These are phyloP conservation scores for Yamadazyma dushanensis DNA, from an alignment of 1,139 yeast species.

Conservation along the genomic window DNA sequence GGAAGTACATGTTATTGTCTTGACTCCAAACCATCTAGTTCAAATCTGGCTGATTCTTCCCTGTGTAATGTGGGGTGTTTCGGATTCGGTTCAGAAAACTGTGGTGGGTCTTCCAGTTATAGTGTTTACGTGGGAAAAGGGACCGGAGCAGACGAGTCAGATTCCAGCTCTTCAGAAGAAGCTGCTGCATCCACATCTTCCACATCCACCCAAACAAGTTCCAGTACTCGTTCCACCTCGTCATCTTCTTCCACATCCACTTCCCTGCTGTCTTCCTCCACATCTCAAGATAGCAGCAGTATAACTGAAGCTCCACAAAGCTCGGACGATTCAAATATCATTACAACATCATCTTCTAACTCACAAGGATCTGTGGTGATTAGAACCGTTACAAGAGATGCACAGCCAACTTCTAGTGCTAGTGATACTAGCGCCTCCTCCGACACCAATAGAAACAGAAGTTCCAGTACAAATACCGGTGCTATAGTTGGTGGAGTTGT, in stretches of 20 bases:
- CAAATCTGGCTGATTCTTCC: constrained; percentile 22
- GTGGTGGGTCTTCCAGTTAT: constrained; percentile 57
- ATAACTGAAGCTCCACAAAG: constrained; percentile 11
- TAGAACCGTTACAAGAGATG: constrained; percentile 22
- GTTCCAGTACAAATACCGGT: constrained; percentile 37
- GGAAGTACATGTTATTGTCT: constrained; percentile 73
- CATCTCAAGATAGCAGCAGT: constrained; percentile 8
- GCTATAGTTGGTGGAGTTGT: constrained; percentile 72
- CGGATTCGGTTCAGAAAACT: constrained; percentile 51
- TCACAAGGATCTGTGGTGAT: constrained; percentile 17
- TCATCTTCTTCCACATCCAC: constrained; percentile 25
- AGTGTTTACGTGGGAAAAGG: constrained; percentile 38
- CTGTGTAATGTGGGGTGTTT: constrained; percentile 49
- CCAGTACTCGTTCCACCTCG: constrained; percentile 10
- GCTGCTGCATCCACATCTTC: constrained; percentile 27
- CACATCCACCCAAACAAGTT: constrained; percentile 15
- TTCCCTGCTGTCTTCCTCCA: constrained; percentile 16
- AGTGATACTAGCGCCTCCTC: no score
- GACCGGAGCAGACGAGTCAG: constrained; percentile 8
- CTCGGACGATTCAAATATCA: constrained; percentile 6
- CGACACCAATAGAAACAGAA: constrained; percentile 11
- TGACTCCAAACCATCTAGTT: constrained; percentile 44
- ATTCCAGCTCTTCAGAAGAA: constrained; percentile 22
- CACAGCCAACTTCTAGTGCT: constrained; percentile 13
- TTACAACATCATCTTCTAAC: constrained; percentile 17